phyloP scores from a whole-genome alignment of 140 eudicot genomes.

The Bidens hawaiensis region DNA sequence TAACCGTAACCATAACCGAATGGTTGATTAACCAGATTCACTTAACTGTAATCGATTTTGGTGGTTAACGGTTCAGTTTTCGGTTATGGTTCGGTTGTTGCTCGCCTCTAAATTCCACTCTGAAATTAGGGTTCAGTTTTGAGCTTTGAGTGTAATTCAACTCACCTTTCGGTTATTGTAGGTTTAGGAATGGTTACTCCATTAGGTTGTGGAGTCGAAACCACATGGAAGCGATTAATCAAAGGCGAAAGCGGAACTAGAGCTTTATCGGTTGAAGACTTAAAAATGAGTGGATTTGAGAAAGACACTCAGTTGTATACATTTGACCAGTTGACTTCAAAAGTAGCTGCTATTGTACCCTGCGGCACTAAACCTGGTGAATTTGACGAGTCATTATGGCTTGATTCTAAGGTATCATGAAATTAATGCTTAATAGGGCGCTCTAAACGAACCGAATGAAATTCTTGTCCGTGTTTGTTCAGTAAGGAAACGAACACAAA shows the following conservation, averaged over 20 bases:
- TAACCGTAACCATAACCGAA: too few relatives aligned
- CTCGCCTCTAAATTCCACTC: too few relatives aligned
- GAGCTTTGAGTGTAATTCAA: too few relatives aligned
- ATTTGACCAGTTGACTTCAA: conserved; percentile 76
- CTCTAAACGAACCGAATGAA: too few relatives aligned
- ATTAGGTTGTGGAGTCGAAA: conserved; percentile 88
- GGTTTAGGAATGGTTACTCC: conserved; percentile 98
- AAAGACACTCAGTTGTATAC: conserved; percentile 52
- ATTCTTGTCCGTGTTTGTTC: too few relatives aligned
- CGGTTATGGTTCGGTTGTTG: too few relatives aligned
- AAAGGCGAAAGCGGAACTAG: conserved; percentile 78
- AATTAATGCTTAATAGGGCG: too few relatives aligned
- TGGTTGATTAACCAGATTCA: too few relatives aligned
- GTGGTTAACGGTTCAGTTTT: too few relatives aligned
- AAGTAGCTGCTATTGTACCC: conserved; percentile 90
- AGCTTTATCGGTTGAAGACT: conserved; percentile 55
- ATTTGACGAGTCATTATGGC: conserved; percentile 64
- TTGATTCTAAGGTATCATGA: conserved; percentile 63
- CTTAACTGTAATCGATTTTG: too few relatives aligned
- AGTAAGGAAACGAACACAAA: too few relatives aligned
- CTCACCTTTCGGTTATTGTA: conserved; percentile 23
- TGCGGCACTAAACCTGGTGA: conserved; percentile 57
- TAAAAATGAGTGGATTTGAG: conserved; percentile 75
- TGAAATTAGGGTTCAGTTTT: neutral
- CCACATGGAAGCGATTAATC: conserved; percentile 77